Conservation (phyloP, 1,284 basidiomycete species). For the Sporisorium sorghi region DNA sequence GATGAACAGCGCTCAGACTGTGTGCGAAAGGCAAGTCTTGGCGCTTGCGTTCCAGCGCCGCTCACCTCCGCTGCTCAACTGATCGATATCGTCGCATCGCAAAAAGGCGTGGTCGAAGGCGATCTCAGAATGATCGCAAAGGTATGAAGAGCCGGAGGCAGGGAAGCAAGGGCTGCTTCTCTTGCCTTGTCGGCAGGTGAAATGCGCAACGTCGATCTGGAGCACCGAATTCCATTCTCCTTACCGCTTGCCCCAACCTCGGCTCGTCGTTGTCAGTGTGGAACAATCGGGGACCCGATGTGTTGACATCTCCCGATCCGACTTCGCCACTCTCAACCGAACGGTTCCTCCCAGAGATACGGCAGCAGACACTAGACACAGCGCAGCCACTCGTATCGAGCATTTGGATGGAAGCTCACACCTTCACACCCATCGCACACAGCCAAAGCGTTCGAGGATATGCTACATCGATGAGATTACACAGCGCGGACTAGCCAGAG, state of each 20-base stretch:
- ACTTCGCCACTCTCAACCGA: too few relatives aligned
- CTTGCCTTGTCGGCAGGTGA: neutral
- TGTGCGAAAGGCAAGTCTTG: neutral
- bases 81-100: neutral
- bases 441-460: neutral
- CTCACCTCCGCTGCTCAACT: neutral
- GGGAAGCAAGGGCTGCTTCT: neutral
- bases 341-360: too few relatives aligned
- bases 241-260: neutral
- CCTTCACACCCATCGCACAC: neutral
- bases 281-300: neutral
- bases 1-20: neutral
- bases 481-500: neutral
- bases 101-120: neutral
- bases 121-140: neutral
- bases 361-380: too few relatives aligned
- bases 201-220: neutral
- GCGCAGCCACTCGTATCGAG: neutral
- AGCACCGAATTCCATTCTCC: neutral
- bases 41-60: neutral
- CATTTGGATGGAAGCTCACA: neutral
- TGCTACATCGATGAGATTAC: neutral
- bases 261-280: neutral
- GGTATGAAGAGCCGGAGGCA: neutral
- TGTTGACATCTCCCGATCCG: neutral